Evolutionary conservation across 2,329 filamentous ascomycete genomes (phyloP), one percentile per base, ranked within the genome.

Genomic region (Capronia americana): DNA sequence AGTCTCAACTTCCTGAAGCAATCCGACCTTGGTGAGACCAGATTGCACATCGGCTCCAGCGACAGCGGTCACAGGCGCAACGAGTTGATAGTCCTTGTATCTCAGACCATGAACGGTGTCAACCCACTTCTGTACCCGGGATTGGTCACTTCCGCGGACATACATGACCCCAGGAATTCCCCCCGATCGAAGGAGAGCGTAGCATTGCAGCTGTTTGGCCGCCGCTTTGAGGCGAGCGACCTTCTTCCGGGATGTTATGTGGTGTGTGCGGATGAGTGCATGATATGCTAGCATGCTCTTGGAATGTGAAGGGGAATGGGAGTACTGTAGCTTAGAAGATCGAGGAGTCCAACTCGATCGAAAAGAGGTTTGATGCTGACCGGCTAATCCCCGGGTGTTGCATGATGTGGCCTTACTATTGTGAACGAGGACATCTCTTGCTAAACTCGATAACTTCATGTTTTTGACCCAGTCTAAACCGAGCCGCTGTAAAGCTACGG

Each of bases 191-290:
- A 92, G 80, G 3, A 93, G 79, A 1, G 90, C 86, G 70, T 86
- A 89, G 58, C 88, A 85, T 63, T 87, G 79, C 70, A 86, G 81
- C 55, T 85, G 81, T 34, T 85, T 82, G 6, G 89, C 87, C 3
- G 86, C 84, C 1, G 88, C 87, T 76, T 90, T 89, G 24, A 93
- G 82, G 63, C 82, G 82, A 28, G 82, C 79, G 53, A 89, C 83
- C 74, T 93, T 93, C 75, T 92, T 92, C 70, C 90, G 88, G 0
- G 89, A 92, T 3, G 90, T 93, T 74, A 93, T 92, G 76, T 93
- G 91, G 72, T 93, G 91, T 0, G 91, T 93, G 60, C 90, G 86
- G 67, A 93, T 91, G 54, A 93, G 80, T 32, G 89, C 86, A 74
- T 86, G 85, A 74, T 79, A 84, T 53, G 32, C 32, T 26, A 30